Evolutionary conservation across 257 asterid species (phyloP).

Genomic region (Solanum neorickii): DNA sequence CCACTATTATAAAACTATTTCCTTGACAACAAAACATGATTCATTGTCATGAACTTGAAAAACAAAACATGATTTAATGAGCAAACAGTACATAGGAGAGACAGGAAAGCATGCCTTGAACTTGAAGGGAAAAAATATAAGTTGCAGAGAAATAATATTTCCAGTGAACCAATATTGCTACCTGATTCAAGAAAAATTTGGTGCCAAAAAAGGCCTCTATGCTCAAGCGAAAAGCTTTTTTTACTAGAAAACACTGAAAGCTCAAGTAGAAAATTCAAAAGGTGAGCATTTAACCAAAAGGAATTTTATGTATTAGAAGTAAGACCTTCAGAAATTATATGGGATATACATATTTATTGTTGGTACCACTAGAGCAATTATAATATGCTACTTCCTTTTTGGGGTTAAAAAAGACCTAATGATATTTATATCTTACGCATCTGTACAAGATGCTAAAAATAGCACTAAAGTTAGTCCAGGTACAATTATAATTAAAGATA

Average conservation of each 20-base stretch:
- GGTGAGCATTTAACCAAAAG: background rate
- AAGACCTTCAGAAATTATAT: background rate
- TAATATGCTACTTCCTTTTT: background rate
- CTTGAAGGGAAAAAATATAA: background rate
- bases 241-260: background rate
- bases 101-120: background rate
- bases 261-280: background rate
- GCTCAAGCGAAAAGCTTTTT: background rate
- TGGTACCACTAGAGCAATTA: background rate
- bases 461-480: background rate
- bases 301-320: background rate
- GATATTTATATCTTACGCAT: background rate
- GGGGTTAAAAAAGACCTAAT: background rate
- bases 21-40: background rate
- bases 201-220: background rate
- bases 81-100: background rate
- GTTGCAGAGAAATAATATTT: background rate
- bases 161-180: background rate
- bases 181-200: background rate
- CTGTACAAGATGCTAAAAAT: background rate
- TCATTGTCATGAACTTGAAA: background rate
- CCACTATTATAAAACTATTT: background rate
- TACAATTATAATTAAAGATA: background rate
- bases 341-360: background rate
- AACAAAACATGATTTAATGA: background rate